phyloP scores from a whole-genome alignment of 1,139 yeast genomes.

The Nakaseomyces bracarensis region DNA sequence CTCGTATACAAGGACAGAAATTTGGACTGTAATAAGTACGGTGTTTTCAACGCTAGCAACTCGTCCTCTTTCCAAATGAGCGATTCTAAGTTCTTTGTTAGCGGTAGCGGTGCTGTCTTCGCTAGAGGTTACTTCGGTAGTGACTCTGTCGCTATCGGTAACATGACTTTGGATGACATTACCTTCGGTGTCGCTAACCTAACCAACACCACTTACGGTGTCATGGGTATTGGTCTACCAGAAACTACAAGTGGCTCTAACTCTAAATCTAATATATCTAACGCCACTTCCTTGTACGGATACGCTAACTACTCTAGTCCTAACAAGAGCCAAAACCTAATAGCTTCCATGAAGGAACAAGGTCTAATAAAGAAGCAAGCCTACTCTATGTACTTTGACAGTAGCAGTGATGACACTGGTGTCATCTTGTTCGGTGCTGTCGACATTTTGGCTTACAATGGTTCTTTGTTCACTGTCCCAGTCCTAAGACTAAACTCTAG shows the following conservation, averaged over 20 bases:
- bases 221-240: constrained; percentile 6
- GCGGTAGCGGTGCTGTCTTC: constrained; percentile 1
- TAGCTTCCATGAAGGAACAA: not conserved
- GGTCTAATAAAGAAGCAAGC: constrained; percentile 39
- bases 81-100: not conserved
- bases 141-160: constrained; percentile 4
- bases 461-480: constrained; percentile 41
- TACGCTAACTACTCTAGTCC: constrained; percentile 40
- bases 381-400: constrained; percentile 47
- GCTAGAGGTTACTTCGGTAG: constrained; percentile 4
- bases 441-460: constrained; percentile 45
- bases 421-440: constrained; percentile 51
- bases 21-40: constrained; percentile 3
- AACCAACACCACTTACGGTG: not conserved
- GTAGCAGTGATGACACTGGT: constrained; percentile 35
- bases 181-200: constrained; percentile 4
- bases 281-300: not conserved
- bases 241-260: not conserved
- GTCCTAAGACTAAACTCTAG: constrained; percentile 15
- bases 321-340: constrained; percentile 40
- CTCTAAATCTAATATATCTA: not conserved
- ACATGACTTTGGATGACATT: not conserved
- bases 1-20: not conserved
- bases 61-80: constrained; percentile 3
- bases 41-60: constrained; percentile 1